Conservation (phyloP, 2,329 filamentous ascomycete species). For the Apiospora rasikravindrae region DNA sequence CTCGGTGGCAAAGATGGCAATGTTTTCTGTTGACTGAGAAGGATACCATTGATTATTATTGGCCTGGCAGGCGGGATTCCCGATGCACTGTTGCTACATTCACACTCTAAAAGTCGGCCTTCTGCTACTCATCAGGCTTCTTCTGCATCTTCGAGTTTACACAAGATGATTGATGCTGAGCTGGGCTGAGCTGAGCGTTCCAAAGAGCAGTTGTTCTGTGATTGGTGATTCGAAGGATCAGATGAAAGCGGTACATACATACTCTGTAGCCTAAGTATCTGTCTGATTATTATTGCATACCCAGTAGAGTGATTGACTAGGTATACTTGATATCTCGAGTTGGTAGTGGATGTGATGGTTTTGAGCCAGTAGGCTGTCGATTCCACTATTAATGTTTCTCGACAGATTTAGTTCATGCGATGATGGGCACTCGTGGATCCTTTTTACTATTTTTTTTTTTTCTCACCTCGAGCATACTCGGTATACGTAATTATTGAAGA, state of each 20-base stretch:
- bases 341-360: not conserved
- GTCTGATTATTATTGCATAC: not conserved
- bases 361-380: not conserved
- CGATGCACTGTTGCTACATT: not conserved
- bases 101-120: not conserved
- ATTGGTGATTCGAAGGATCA: not conserved
- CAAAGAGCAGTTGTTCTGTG: not conserved
- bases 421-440: not conserved
- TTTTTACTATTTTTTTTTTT: not conserved
- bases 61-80: not conserved
- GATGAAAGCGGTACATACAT: not conserved
- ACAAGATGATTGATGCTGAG: not conserved
- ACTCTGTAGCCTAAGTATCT: not conserved
- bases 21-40: not conserved
- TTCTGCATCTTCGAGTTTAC: not conserved
- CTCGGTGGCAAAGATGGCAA: conserved; percentile 11
- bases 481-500: conserved; percentile 14
- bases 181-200: not conserved
- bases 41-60: conserved; percentile 11
- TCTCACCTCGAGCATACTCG: conserved; percentile 1
- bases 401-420: not conserved
- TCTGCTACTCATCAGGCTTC: not conserved
- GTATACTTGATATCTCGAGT: not conserved
- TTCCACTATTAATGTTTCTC: conserved; percentile 7
- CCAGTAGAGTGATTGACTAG: not conserved